Conservation (phyloP, 208 protist genomes). For the Leishmania turanica region DNA sequence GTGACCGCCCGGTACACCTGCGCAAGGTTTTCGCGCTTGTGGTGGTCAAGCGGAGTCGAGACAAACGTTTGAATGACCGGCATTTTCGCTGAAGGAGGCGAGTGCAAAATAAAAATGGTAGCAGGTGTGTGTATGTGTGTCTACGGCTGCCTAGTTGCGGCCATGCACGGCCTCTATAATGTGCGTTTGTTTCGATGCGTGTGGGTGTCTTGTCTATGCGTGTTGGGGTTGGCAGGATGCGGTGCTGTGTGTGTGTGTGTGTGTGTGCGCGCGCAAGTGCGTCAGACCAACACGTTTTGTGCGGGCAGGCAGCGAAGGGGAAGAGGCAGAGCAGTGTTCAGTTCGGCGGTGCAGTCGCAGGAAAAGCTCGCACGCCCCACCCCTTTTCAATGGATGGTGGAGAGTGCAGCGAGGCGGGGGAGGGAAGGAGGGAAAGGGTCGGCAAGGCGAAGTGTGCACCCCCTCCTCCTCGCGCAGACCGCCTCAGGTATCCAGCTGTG, state of each 20-base stretch:
- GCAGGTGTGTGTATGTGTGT: not conserved
- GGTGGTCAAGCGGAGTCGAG: constrained; percentile 26
- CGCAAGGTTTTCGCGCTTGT: constrained; percentile 19
- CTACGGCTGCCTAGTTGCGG: not conserved
- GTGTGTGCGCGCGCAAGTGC: not conserved
- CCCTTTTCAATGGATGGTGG: not conserved
- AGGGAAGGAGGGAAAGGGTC: not conserved
- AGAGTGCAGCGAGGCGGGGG: not conserved
- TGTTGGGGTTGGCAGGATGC: too few species aligned
- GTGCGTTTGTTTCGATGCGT: not conserved
- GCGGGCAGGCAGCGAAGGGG: not conserved
- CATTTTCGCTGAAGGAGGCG: constrained; percentile 17
- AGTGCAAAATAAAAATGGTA: not conserved
- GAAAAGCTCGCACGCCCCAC: not conserved
- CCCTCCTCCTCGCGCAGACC: not conserved
- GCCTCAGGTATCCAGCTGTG: not conserved
- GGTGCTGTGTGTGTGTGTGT: not conserved
- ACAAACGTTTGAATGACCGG: constrained; percentile 28
- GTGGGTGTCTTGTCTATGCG: not conserved
- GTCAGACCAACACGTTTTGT: not conserved
- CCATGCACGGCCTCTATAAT: not conserved
- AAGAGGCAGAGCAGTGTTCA: not conserved
- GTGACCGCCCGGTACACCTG: constrained; percentile 24
- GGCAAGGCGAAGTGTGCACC: not conserved
- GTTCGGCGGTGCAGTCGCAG: not conserved